Percentiles rank a stretch among this genome's conserved stretches.
Evolutionary conservation across 805 yeast genomes (phyloP).

Genomic region (Nakazawaea anatomiae): DNA sequence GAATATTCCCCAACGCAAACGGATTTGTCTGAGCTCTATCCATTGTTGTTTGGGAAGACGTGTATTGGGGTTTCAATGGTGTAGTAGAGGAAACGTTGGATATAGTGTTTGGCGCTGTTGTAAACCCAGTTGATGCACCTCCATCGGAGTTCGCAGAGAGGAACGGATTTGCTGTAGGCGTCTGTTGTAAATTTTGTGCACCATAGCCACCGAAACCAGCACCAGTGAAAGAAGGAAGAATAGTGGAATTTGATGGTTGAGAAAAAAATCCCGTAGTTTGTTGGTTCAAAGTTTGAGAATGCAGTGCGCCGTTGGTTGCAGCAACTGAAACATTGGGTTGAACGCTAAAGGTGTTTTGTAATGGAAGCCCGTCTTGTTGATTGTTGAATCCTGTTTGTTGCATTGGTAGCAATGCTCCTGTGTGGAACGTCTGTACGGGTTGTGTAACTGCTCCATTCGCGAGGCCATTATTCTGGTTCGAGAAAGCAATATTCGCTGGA

Average conservation of each 20-base stretch:
- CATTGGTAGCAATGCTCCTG: neutral
- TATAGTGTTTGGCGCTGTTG: slow-evolving; percentile 14
- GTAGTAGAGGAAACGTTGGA: neutral
- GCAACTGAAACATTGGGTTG: neutral
- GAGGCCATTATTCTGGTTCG: neutral
- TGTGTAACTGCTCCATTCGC: neutral
- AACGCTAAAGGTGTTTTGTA: neutral
- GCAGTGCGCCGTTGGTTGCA: slow-evolving; percentile 11
- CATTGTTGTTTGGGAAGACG: slow-evolving; percentile 2
- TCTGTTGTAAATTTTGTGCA: slow-evolving; percentile 16
- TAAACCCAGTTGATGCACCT: neutral
- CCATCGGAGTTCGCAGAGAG: slow-evolving; percentile 11
- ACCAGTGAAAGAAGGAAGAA: slow-evolving; percentile 38
- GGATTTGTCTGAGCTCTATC: slow-evolving; percentile 28
- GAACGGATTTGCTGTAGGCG: slow-evolving; percentile 17
- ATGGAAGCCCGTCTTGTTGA: neutral
- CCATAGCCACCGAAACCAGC: slow-evolving; percentile 49
- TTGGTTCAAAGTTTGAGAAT: slow-evolving; percentile 16
- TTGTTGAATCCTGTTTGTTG: slow-evolving; percentile 5
- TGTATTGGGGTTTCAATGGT: slow-evolving; percentile 4
- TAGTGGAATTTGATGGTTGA: slow-evolving; percentile 14
- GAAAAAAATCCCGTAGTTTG: slow-evolving; percentile 23
- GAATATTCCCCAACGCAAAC: slow-evolving; percentile 25
- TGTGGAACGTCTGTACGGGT: neutral
- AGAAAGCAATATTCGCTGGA: neutral